Conservation (phyloP, 2,329 filamentous ascomycete genomes). For the Talaromyces sp. region DNA sequence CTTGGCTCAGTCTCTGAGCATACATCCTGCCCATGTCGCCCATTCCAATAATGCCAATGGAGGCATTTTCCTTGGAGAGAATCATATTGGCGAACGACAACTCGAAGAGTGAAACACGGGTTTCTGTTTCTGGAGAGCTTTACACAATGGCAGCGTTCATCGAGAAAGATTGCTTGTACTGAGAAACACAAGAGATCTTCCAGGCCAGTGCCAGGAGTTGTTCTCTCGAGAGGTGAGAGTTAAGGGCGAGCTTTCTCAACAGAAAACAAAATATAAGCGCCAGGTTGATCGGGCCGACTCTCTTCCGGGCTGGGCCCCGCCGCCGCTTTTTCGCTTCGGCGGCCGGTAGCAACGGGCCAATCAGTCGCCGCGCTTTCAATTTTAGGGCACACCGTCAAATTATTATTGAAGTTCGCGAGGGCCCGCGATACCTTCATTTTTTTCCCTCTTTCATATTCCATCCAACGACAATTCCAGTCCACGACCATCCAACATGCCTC, state of each 20-base stretch:
- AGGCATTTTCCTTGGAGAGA: conserved; percentile 60
- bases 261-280: background rate
- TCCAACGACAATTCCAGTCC: conserved; percentile 36
- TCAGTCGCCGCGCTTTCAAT: conserved; percentile 16
- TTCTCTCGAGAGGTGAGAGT: background rate
- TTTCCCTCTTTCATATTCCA: conserved; percentile 34
- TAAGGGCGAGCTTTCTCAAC: background rate
- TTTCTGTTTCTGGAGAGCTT: background rate
- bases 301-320: background rate
- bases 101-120: background rate
- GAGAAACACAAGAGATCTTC: background rate
- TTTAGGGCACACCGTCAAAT: conserved; percentile 36
- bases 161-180: background rate
- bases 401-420: background rate
- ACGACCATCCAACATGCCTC: conserved; percentile 69
- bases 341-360: conserved; percentile 20
- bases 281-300: conserved; percentile 7
- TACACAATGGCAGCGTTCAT: background rate
- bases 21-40: conserved; percentile 99
- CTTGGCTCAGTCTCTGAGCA: conserved; percentile 76
- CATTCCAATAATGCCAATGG: conserved; percentile 95
- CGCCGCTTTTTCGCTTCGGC: conserved; percentile 8
- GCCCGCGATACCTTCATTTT: conserved; percentile 16
- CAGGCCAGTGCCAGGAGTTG: background rate
- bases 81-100: conserved; percentile 22